Evolutionary conservation across 441 rosid species (phyloP).

Genomic region (Bocquillonia castaneifolia): DNA sequence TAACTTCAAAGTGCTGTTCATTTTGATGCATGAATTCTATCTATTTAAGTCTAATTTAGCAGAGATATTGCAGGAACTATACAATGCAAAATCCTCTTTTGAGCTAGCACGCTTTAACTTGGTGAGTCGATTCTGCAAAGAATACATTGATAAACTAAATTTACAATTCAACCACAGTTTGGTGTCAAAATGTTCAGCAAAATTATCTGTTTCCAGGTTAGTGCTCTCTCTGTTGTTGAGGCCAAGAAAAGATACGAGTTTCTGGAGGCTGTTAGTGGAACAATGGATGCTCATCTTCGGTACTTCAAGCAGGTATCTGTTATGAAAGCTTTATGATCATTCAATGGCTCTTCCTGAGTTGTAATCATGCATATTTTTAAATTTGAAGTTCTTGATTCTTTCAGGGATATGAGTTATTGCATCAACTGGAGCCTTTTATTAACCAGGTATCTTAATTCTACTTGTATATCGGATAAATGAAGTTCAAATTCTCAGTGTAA

Average conservation of each 20-base stretch:
- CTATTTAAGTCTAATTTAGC: slow-evolving; percentile 43
- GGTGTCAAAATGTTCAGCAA: slow-evolving; percentile 14
- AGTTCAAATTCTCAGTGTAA: not conserved
- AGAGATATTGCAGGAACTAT: slow-evolving; percentile 70
- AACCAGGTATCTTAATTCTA: slow-evolving; percentile 51
- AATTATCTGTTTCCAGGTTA: slow-evolving; percentile 43
- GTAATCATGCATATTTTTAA: slow-evolving; percentile 9
- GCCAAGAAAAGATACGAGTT: slow-evolving; percentile 87
- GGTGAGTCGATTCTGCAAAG: slow-evolving; percentile 35
- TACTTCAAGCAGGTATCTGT: slow-evolving; percentile 81
- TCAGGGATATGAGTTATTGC: slow-evolving; percentile 87
- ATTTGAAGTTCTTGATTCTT: slow-evolving; percentile 19
- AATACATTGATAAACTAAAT: slow-evolving; percentile 11
- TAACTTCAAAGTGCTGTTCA: slow-evolving; percentile 9
- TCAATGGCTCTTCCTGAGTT: slow-evolving; percentile 1
- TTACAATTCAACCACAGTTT: slow-evolving; percentile 1
- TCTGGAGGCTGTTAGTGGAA: slow-evolving; percentile 87
- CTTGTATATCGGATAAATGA: not conserved
- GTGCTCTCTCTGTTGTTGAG: slow-evolving; percentile 76
- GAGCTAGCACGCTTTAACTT: slow-evolving; percentile 86
- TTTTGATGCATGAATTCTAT: slow-evolving; percentile 22
- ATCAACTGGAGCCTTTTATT: slow-evolving; percentile 86
- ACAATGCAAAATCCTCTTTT: slow-evolving; percentile 64
- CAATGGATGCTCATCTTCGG: slow-evolving; percentile 90
- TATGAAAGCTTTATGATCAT: slow-evolving; percentile 18